Base-by-base conservation (phyloP, 768 basidiomycete species). In the Stropharia rugosoannulata region DNA sequence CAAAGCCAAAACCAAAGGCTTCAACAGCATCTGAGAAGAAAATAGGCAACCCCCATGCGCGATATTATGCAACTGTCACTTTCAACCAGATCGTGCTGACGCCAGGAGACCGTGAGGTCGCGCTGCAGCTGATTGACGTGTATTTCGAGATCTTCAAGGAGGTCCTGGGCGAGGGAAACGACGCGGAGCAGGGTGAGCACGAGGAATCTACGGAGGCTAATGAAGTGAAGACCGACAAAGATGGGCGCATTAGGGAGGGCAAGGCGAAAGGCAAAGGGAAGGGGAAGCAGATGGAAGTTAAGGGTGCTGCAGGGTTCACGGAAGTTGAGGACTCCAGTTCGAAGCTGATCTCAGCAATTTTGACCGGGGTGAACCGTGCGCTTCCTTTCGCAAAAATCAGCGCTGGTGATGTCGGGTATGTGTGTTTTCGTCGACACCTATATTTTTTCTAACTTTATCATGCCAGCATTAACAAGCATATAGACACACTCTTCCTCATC, bases 71-170 rank as follows among this genome's bases (percentile, higher is more conserved):
- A 13, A 79, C 89, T 5, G 93, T 97, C 65, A 97, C 97, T 0
- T 86, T 98, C 62, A 98, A 98, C 68, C 97, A 98, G 71, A 86
- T 95, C 55, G 84, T 93, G 39, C 77, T 98, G 29, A 74, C 78
- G 9, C 78, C 81, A 5, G 74, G 68, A 15, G 95, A 97, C 62
- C 76, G 81, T 8, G 83, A 84, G 0, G 89, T 94, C 9, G 89
- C 95, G 12, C 71, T 85, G 44, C 80, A 84, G 57, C 77, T 98
- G 57, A 85, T 98, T 16, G 89, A 94, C 49, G 80, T 95, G 3
- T 98, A 98, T 72, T 99, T 98, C 64, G 89, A 95, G 74, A 80
- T 98, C 66, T 99, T 99, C 77, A 80, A 86, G 64, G 93, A 93
- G 62, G 74, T 97, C 9, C 79, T 98, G 2, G 89, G 91, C 0